Evolutionary conservation across 176 grass and related monocot species (phyloP).

Genomic region (Aegilops longissima): DNA sequence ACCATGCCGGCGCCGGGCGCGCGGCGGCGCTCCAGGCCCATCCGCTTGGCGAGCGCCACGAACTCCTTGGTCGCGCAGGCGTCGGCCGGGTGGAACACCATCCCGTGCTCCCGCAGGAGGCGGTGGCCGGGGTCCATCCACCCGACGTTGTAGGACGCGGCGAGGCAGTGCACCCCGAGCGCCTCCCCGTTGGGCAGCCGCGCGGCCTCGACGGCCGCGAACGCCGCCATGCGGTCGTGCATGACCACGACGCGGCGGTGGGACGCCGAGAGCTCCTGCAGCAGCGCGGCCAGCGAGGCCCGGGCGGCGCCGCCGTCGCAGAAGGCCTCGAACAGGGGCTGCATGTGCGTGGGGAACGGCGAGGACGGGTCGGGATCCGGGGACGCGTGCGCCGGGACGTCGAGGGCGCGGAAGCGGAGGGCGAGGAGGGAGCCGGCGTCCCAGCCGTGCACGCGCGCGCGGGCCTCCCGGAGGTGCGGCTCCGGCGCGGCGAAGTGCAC

Average conservation of each 20-base stretch:
- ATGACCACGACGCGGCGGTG: conserved; percentile 55
- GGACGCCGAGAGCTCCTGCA: conserved; percentile 15
- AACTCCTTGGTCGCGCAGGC: conserved; percentile 40
- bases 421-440: background rate
- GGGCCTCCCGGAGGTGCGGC: conserved; percentile 55
- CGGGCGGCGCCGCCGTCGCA: conserved; percentile 24
- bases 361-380: conserved; percentile 34
- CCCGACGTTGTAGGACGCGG: conserved; percentile 38
- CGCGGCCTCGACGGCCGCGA: conserved; percentile 51
- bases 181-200: conserved; percentile 52
- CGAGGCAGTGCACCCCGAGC: conserved; percentile 44
- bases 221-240: conserved; percentile 49
- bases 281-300: conserved; percentile 36
- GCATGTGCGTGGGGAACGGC: conserved; percentile 59
- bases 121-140: conserved; percentile 22
- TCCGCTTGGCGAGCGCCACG: conserved; percentile 12
- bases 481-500: conserved; percentile 61
- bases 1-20: conserved; percentile 30
- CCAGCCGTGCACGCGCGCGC: conserved; percentile 55
- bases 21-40: conserved; percentile 5
- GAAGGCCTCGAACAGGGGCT: conserved; percentile 51
- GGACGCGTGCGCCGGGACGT: conserved; percentile 36
- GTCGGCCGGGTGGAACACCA: conserved; percentile 32
- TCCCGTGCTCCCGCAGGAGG: conserved; percentile 31
- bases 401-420: conserved; percentile 53